Evolutionary conservation across 1,284 basidiomycete species (phyloP), one percentile per base, ranked within the genome.

Genomic region (Ceratorhiza oryzae-sativae): DNA sequence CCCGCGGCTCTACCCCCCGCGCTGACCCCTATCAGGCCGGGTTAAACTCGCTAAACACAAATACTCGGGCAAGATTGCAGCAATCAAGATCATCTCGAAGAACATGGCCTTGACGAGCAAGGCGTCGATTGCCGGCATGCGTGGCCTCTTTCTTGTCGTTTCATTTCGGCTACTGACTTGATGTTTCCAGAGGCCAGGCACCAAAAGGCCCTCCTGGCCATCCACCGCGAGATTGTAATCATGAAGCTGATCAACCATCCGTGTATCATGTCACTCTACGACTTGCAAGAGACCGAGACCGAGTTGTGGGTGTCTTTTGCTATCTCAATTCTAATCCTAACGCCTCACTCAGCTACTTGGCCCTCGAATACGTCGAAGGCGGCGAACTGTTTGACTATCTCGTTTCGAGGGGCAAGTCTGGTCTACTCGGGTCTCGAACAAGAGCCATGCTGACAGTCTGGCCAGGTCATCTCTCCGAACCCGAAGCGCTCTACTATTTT

Each of bases 211-310:
- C 87, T 95, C 71, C 87, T 96, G 53, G 94, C 95, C 6, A 93
- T 99, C 76, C 96, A 99, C 81, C 85, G 95, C 74, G 97, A 99
- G 81, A 98, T 99, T 75, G 95, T 95, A 76, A 98, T 99, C 88
- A 98, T 99, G 97, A 98, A 98, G 82, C 90, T 94, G 77, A 98
- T 99, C 88, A 94, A 97, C 78, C 97, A 99, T 79, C 97, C 96
- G 2, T 98, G 98, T 81, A 93, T 99, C 75, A 87, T 97, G 83
- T 92, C 93, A 76, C 90, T 99, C 62, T 98, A 94, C 82, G 97
- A 99, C 78, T 96, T 99, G 55, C 98, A 94, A 83, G 97, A 99
- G 83, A 95, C 94, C 75, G 89, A 92, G 53, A 90, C 88, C 77
- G 94, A 97, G 77, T 89, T 98, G 83, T 85, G 58, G 77, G 83